These are phyloP conservation scores for Aspergillus fischeri DNA, from an alignment of 2,329 filamentous ascomycete species.

Conservation along the genomic window DNA sequence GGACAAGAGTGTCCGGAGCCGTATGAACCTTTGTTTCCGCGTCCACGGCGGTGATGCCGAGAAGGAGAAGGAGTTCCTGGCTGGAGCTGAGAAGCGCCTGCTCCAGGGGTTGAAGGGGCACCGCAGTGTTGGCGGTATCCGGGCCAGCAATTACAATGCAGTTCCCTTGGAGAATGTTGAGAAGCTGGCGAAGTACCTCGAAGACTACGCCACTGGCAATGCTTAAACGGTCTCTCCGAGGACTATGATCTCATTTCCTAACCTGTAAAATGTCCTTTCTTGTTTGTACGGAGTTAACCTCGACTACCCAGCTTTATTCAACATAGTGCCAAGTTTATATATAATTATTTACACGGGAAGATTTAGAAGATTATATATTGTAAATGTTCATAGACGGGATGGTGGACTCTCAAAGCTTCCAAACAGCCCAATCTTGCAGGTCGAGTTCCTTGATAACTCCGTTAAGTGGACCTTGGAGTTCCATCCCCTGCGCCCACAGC, in stretches of 20 bases:
- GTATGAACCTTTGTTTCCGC: slow-evolving; percentile 96
- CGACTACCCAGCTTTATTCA: slow-evolving; percentile 1
- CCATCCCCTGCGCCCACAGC: slow-evolving; percentile 65
- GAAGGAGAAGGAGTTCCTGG: slow-evolving; percentile 75
- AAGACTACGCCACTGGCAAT: slow-evolving; percentile 48
- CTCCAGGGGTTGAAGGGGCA: slow-evolving; percentile 85
- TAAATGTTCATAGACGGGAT: not conserved
- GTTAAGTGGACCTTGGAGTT: slow-evolving; percentile 69
- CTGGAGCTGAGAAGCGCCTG: slow-evolving; percentile 63
- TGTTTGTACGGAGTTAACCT: not conserved
- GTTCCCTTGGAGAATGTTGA: slow-evolving; percentile 53
- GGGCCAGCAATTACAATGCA: slow-evolving; percentile 86
- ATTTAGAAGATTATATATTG: not conserved
- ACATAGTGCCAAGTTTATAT: not conserved
- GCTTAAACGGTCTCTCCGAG: not conserved
- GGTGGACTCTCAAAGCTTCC: slow-evolving; percentile 49
- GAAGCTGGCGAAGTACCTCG: slow-evolving; percentile 40
- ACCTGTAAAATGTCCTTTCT: not conserved
- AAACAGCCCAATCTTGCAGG: slow-evolving; percentile 53
- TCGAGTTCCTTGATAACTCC: slow-evolving; percentile 64
- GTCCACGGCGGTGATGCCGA: slow-evolving; percentile 62
- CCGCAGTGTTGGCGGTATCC: slow-evolving; percentile 78
- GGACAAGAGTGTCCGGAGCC: slow-evolving; percentile 67
- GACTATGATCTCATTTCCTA: not conserved
- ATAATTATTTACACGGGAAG: not conserved